These are phyloP conservation scores for Eucalyptus pauciflora DNA, from an alignment of 345 rosid species.

Conservation along the genomic window DNA sequence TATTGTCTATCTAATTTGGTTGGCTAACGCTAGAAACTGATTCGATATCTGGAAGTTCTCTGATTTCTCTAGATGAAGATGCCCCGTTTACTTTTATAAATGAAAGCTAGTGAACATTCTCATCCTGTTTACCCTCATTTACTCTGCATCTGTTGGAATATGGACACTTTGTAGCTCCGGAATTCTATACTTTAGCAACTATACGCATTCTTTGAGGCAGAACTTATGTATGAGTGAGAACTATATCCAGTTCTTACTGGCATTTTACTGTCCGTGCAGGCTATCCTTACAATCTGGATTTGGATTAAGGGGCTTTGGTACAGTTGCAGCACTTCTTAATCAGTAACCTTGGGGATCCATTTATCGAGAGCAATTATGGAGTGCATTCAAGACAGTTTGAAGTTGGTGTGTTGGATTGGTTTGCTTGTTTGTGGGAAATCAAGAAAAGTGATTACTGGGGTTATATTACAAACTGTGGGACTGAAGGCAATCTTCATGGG, in stretches of 20 bases:
- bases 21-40: background rate
- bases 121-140: background rate
- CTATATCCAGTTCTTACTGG: background rate
- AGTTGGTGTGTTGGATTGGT: constrained; percentile 98
- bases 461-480: constrained; percentile 93
- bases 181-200: background rate
- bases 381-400: constrained; percentile 94
- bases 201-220: background rate
- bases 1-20: background rate
- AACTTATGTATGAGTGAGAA: background rate
- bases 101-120: background rate
- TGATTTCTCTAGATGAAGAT: background rate
- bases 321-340: constrained; percentile 96
- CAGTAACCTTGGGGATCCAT: constrained; percentile 95
- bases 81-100: background rate
- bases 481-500: constrained; percentile 98
- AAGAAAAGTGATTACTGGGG: constrained; percentile 94
- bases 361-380: constrained; percentile 94
- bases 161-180: background rate
- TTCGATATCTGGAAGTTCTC: background rate
- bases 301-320: constrained; percentile 85
- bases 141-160: background rate
- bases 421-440: constrained; percentile 93
- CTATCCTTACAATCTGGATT: constrained; percentile 91
- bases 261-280: constrained; percentile 27